Evolutionary conservation across 2,329 filamentous ascomycete genomes (phyloP).

Genomic region (Lasiodiplodia sp.): DNA sequence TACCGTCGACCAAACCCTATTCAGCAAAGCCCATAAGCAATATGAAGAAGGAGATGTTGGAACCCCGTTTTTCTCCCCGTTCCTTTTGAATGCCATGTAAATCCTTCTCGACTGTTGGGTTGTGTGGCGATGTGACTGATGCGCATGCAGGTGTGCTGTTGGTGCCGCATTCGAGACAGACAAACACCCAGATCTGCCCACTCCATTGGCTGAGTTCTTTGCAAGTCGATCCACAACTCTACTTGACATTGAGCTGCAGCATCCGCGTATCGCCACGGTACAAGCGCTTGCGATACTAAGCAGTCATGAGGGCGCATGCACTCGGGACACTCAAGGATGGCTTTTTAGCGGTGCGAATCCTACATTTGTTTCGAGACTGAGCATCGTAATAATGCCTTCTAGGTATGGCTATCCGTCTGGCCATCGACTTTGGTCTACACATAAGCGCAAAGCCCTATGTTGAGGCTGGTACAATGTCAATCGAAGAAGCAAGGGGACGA

Average conservation of each 20-base stretch:
- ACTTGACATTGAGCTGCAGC: conserved; percentile 37
- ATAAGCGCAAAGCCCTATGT: conserved; percentile 2
- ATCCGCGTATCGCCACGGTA: conserved; percentile 35
- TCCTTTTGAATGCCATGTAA: background rate
- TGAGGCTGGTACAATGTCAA: conserved; percentile 3
- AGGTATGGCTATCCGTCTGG: conserved; percentile 4
- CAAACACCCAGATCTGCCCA: background rate
- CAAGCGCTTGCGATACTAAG: conserved; percentile 37
- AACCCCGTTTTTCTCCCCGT: background rate
- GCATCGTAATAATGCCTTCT: background rate
- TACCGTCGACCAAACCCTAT: background rate
- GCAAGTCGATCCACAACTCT: conserved; percentile 35
- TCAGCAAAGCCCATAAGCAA: background rate
- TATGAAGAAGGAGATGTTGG: background rate
- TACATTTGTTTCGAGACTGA: background rate
- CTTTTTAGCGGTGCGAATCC: conserved; percentile 35
- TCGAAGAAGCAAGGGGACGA: conserved; percentile 1
- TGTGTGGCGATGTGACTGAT: background rate
- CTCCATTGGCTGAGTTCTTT: conserved; percentile 36
- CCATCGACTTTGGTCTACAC: conserved; percentile 9
- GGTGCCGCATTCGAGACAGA: background rate
- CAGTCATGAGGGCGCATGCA: conserved; percentile 34
- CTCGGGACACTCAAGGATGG: conserved; percentile 37
- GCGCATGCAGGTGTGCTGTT: background rate
- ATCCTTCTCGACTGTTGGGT: too few relatives aligned